phyloP scores from a whole-genome alignment of 768 basidiomycete genomes.

The Paxillus involutus region DNA sequence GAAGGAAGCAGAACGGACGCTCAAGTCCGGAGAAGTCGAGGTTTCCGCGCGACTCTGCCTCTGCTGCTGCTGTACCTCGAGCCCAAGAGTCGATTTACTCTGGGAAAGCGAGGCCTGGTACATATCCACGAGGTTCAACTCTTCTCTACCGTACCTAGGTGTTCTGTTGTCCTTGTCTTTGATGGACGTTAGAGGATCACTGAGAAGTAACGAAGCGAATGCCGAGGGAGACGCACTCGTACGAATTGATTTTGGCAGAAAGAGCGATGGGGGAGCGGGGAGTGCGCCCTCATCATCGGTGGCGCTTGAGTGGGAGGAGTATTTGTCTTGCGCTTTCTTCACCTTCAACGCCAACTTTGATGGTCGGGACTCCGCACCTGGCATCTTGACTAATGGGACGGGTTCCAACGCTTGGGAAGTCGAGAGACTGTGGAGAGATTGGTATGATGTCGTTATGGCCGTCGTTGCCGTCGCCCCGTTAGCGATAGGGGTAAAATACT shows the following conservation, averaged over 20 bases:
- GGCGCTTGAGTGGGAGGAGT: constrained; percentile 29
- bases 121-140: constrained; percentile 25
- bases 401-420: constrained; percentile 26
- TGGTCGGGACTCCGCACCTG: constrained; percentile 40
- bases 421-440: constrained; percentile 63
- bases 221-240: constrained; percentile 77
- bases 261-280: constrained; percentile 52
- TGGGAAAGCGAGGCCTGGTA: constrained; percentile 29
- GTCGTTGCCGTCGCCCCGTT: constrained; percentile 82
- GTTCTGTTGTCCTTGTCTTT: constrained; percentile 36
- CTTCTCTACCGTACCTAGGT: constrained; percentile 33
- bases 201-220: constrained; percentile 71
- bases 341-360: constrained; percentile 81
- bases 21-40: constrained; percentile 34
- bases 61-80: constrained; percentile 9
- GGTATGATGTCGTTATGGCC: constrained; percentile 81
- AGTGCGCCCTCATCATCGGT: constrained; percentile 40
- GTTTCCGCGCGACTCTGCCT: constrained; percentile 8
- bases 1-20: constrained; percentile 43
- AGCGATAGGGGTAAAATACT: constrained; percentile 77
- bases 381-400: constrained; percentile 27
- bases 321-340: constrained; percentile 54
- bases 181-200: constrained; percentile 42
- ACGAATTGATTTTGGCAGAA: constrained; percentile 49
- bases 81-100: constrained; percentile 28